A percentile compares a stretch with the other conserved stretches of the same genome.
These are phyloP conservation scores for Fraxinus americana DNA, from an alignment of 257 asterid genomes.

Conservation along the genomic window DNA sequence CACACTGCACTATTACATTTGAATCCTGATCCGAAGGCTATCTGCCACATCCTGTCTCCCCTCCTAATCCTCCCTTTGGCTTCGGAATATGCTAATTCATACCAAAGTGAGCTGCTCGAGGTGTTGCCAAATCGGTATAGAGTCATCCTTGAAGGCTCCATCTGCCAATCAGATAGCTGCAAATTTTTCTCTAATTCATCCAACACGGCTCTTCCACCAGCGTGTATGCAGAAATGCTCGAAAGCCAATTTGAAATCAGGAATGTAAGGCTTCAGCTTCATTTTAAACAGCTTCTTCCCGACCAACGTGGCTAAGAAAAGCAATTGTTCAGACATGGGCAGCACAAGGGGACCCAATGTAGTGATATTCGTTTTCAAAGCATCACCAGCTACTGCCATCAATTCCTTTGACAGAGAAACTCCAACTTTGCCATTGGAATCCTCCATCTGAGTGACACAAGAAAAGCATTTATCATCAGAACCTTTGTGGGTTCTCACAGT, in stretches of 20 bases:
- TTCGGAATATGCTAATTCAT: conserved; percentile 33
- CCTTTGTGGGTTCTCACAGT: conserved; percentile 40
- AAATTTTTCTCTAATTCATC: conserved; percentile 38
- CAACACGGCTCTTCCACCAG: conserved; percentile 33
- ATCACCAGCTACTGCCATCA: conserved; percentile 41
- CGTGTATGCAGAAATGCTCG: conserved; percentile 41
- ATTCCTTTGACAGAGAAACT: conserved; percentile 32
- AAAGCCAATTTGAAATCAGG: conserved; percentile 38
- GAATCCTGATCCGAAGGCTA: conserved; percentile 42
- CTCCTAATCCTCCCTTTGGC: conserved; percentile 40
- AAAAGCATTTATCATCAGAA: conserved; percentile 36
- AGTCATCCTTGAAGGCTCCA: conserved; percentile 44
- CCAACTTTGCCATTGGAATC: conserved; percentile 37
- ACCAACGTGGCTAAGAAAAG: conserved; percentile 28
- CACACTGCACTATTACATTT: conserved; percentile 44
- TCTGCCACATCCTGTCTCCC: conserved; percentile 42
- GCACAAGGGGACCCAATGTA: conserved; percentile 25
- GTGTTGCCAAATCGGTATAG: conserved; percentile 38
- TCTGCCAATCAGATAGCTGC: conserved; percentile 36
- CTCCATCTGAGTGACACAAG: conserved; percentile 33
- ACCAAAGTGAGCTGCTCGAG: conserved; percentile 38
- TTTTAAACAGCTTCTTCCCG: conserved; percentile 26
- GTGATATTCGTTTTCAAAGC: conserved; percentile 37
- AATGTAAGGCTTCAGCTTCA: conserved; percentile 35
- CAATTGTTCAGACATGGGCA: conserved; percentile 28